Evolutionary conservation across 176 grass and related monocot genomes (phyloP), one percentile per base, ranked within the genome.

Genomic region (Calamus simplicifolius): DNA sequence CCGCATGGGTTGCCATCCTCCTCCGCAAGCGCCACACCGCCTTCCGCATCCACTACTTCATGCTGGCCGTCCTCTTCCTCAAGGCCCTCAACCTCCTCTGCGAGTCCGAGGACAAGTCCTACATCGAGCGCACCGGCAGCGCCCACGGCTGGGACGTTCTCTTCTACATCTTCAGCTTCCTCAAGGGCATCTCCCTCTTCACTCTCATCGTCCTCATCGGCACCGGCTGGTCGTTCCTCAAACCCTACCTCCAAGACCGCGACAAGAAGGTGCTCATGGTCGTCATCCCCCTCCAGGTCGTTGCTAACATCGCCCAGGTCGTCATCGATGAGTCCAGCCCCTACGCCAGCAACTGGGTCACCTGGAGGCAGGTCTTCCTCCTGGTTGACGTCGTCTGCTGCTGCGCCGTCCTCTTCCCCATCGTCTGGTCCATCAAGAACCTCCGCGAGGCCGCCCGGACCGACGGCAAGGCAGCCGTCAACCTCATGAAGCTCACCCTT

Each of bases 351-450:
- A 29, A 61, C 29, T 61, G 59, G 59, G 28, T 61, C 17, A 61
- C 27, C 6, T 61, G 29, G 59, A 61, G 43, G 29, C 29, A 61
- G 29, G 29, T 61, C 59, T 61, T 61, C 59, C 59, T 61, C 5
- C 29, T 61, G 17, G 59, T 61, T 17, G 59, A 61, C 29, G 29
- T 61, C 6, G 18, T 61, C 59, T 61, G 59, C 29, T 61, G 59
- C 59, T 61, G 29, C 59, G 29, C 27, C 29, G 17, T 61, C 29
- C 59, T 61, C 29, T 61, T 61, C 29, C 59, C 59, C 29, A 61
- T 61, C 29, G 59, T 61, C 59, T 61, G 59, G 59, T 61, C 59
- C 29, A 61, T 61, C 29, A 61, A 61, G 59, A 61, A 61, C 59
- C 59, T 43, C 27, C 59, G 29, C 4, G 59, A 61, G 29, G 59